Percentiles rank a stretch among this genome's conserved stretches.
Conservation (phyloP, 192 early-diverging fungal species). For the Coemansia sp. region DNA sequence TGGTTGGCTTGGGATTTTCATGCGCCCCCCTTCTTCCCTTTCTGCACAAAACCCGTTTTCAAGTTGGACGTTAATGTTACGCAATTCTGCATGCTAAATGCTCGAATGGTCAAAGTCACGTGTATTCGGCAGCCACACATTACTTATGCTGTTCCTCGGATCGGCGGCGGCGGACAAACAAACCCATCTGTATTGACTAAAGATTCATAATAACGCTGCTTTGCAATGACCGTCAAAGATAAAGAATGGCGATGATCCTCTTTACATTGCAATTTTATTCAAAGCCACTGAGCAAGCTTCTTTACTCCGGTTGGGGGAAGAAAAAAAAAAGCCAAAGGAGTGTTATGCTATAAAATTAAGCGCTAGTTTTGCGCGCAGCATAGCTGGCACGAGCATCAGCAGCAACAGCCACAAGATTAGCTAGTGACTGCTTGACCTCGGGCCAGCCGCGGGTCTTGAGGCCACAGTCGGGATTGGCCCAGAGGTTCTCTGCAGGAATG, state of each 20-base stretch:
- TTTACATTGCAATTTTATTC: too few species aligned
- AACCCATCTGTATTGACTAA: neutral
- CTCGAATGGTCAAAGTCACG: neutral
- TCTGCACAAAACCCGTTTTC: neutral
- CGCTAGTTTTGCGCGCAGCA: neutral
- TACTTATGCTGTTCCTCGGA: neutral
- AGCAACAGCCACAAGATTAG: conserved; percentile 84
- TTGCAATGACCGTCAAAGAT: neutral
- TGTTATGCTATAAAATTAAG: neutral
- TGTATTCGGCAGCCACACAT: neutral
- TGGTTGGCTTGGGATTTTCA: neutral
- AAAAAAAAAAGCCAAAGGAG: neutral
- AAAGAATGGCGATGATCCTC: neutral
- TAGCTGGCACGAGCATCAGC: conserved; percentile 58
- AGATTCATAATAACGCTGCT: neutral
- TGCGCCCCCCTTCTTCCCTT: neutral
- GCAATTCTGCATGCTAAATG: neutral
- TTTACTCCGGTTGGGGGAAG: neutral
- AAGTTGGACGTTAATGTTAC: neutral
- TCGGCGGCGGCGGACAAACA: neutral
- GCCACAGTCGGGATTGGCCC: conserved; percentile 99
- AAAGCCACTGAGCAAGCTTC: neutral
- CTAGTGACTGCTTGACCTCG: conserved; percentile 83
- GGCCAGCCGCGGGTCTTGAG: conserved; percentile 95
- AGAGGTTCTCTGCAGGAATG: conserved; percentile 75